phyloP scores from a whole-genome alignment of 208 protist genomes.

The Acanthamoeba sp. region DNA sequence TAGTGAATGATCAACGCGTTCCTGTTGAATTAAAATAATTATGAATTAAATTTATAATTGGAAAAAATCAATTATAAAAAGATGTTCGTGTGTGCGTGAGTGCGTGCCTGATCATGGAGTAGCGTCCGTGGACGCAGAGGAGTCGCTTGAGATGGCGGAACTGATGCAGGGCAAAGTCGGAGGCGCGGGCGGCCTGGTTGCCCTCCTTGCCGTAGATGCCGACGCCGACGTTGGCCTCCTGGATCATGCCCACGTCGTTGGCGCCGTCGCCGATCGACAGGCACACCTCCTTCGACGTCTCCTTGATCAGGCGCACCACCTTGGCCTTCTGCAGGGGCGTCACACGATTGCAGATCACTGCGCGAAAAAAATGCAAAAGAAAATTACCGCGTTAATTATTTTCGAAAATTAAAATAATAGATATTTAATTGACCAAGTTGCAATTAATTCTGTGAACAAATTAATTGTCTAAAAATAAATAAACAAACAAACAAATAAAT shows the following conservation, averaged over 20 bases:
- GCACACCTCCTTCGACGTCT: conserved; percentile 64
- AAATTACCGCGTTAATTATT: no score
- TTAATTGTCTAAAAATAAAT: not conserved
- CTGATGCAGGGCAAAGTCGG: conserved; percentile 95
- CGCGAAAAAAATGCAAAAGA: conserved; percentile 78
- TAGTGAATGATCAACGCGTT: conserved; percentile 95
- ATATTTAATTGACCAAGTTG: no score
- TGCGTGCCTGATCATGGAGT: not conserved
- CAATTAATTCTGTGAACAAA: no score
- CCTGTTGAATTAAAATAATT: no score
- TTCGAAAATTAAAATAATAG: not conserved
- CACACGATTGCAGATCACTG: conserved; percentile 95
- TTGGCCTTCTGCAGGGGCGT: conserved; percentile 92
- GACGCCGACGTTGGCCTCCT: conserved; percentile 91
- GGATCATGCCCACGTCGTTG: conserved; percentile 97
- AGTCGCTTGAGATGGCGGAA: conserved; percentile 85
- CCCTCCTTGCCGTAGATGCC: conserved; percentile 96
- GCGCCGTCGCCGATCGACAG: conserved; percentile 97
- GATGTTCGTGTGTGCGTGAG: no score
- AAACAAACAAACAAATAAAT: not conserved
- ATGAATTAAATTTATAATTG: no score
- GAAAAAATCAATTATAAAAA: no score
- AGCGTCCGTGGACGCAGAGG: conserved; percentile 2
- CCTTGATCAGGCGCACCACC: conserved; percentile 91
- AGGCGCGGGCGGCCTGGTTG: conserved; percentile 94